Percentiles rank a stretch among this genome's conserved stretches.
Conservation (phyloP, 1,139 yeast genomes). For the Zygosaccharomyces sapae region DNA sequence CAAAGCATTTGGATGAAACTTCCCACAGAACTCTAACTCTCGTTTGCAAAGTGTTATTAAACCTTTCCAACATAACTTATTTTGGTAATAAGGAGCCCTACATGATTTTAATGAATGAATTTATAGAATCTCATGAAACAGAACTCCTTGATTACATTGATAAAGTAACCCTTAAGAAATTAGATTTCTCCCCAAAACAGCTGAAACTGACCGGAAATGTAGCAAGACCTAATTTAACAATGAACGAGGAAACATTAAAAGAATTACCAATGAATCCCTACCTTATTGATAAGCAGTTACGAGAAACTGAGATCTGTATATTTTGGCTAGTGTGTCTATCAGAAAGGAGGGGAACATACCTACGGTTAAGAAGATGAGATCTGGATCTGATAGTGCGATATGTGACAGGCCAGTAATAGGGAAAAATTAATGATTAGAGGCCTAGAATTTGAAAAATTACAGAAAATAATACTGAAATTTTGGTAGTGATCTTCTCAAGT, state of each 20-base stretch:
- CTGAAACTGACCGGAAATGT: constrained; percentile 46
- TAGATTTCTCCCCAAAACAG: constrained; percentile 59
- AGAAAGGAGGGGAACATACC: constrained; percentile 11
- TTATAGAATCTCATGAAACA: constrained; percentile 52
- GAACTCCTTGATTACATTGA: constrained; percentile 68
- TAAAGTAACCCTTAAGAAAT: constrained; percentile 63
- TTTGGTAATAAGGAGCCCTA: constrained; percentile 85
- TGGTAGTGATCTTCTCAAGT: constrained; percentile 31
- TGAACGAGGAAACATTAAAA: constrained; percentile 46
- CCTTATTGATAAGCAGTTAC: constrained; percentile 59
- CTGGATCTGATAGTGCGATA: constrained; percentile 12
- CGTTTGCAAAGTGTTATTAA: constrained; percentile 75
- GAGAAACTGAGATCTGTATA: constrained; percentile 55
- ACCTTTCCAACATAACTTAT: constrained; percentile 69
- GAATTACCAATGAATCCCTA: constrained; percentile 68
- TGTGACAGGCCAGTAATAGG: constrained; percentile 7
- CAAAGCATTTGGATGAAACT: constrained; percentile 64
- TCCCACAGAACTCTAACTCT: constrained; percentile 75
- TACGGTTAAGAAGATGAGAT: constrained; percentile 10
- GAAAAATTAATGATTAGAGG: constrained; percentile 29
- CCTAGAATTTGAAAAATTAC: constrained; percentile 34
- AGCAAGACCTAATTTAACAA: constrained; percentile 36
- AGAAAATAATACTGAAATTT: constrained; percentile 33
- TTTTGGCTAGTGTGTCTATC: constrained; percentile 35
- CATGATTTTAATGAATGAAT: constrained; percentile 63